phyloP scores from a whole-genome alignment of 345 rosid species.

The Firmiana major region DNA sequence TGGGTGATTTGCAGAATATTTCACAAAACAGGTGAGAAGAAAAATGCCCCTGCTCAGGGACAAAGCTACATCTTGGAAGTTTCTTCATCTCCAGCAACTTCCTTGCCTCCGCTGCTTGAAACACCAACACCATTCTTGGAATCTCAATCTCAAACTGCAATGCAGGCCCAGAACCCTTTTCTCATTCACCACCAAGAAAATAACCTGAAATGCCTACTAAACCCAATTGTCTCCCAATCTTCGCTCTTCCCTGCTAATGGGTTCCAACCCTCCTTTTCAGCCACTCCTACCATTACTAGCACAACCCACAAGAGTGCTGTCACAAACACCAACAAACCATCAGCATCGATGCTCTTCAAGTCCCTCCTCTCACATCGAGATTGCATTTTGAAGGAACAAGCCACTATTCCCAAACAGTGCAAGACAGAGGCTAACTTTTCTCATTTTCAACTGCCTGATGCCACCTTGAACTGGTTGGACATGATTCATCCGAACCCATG shows the following conservation, averaged over 20 bases:
- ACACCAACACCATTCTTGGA: slow-evolving; percentile 36
- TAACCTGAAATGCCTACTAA: slow-evolving; percentile 49
- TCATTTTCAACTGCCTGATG: slow-evolving; percentile 36
- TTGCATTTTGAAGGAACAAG: slow-evolving; percentile 37
- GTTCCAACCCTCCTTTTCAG: slow-evolving; percentile 16
- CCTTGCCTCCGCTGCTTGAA: slow-evolving; percentile 55
- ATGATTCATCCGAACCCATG: slow-evolving; percentile 30
- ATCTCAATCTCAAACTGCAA: slow-evolving; percentile 27
- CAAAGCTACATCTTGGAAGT: slow-evolving; percentile 35
- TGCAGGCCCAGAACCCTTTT: slow-evolving; percentile 26
- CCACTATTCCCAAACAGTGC: slow-evolving; percentile 40
- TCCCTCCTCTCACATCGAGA: slow-evolving; percentile 46
- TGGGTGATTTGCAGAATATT: slow-evolving; percentile 47
- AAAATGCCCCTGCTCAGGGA: slow-evolving; percentile 33
- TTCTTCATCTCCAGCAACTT: slow-evolving; percentile 19
- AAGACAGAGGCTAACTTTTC: slow-evolving; percentile 55
- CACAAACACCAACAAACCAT: slow-evolving; percentile 17
- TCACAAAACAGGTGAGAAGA: slow-evolving; percentile 72
- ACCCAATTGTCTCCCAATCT: slow-evolving; percentile 37
- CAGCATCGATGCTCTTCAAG: slow-evolving; percentile 47
- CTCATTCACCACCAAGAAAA: slow-evolving; percentile 36
- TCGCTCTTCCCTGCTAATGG: slow-evolving; percentile 20
- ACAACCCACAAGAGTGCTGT: slow-evolving; percentile 17
- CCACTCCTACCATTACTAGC: background rate
- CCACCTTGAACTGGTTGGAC: slow-evolving; percentile 33